Percentiles rank a stretch among this genome's conserved stretches.
Conservation (phyloP, 805 yeast genomes). For the Wickerhamiella allomyrinae region DNA sequence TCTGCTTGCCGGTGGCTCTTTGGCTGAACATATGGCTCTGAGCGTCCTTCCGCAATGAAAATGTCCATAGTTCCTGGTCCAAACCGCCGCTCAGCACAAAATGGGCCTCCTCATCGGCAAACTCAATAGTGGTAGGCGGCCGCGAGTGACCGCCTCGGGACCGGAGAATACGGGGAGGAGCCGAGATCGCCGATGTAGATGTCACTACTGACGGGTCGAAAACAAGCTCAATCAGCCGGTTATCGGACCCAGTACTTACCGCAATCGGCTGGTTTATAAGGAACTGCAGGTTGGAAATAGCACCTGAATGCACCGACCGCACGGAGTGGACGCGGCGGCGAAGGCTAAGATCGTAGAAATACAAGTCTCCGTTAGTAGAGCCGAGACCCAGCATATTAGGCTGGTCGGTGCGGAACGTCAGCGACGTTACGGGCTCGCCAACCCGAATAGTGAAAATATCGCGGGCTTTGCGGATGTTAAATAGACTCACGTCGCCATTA, state of each 20-base stretch:
- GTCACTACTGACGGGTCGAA: slow-evolving; percentile 77
- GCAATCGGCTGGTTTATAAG: slow-evolving; percentile 85
- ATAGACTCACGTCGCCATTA: slow-evolving; percentile 50
- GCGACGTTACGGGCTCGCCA: slow-evolving; percentile 32
- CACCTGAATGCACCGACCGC: slow-evolving; percentile 67
- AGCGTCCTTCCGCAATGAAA: slow-evolving; percentile 87
- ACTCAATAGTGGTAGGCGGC: slow-evolving; percentile 64
- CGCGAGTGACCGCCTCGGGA: slow-evolving; percentile 96
- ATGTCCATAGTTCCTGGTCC: slow-evolving; percentile 79
- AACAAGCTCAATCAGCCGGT: slow-evolving; percentile 74
- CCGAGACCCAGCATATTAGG: slow-evolving; percentile 71
- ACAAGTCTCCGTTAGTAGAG: slow-evolving; percentile 63
- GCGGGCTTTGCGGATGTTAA: slow-evolving; percentile 53
- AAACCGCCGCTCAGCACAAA: slow-evolving; percentile 72
- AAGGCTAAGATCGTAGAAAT: slow-evolving; percentile 68
- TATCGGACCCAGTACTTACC: slow-evolving; percentile 84
- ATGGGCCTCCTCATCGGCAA: slow-evolving; percentile 73
- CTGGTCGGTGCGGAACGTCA: slow-evolving; percentile 87
- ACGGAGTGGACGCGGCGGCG: slow-evolving; percentile 63
- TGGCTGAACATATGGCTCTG: slow-evolving; percentile 92
- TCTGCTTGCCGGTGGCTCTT: slow-evolving; percentile 30
- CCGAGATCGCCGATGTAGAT: slow-evolving; percentile 42
- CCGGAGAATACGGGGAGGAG: slow-evolving; percentile 83
- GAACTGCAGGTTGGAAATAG: slow-evolving; percentile 59
- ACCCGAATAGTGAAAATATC: slow-evolving; percentile 34